A percentile compares a stretch with the other conserved stretches of the same genome.
phyloP scores from a whole-genome alignment of 2,329 filamentous ascomycete genomes.

The Tolypocladium ophioglossoides region DNA sequence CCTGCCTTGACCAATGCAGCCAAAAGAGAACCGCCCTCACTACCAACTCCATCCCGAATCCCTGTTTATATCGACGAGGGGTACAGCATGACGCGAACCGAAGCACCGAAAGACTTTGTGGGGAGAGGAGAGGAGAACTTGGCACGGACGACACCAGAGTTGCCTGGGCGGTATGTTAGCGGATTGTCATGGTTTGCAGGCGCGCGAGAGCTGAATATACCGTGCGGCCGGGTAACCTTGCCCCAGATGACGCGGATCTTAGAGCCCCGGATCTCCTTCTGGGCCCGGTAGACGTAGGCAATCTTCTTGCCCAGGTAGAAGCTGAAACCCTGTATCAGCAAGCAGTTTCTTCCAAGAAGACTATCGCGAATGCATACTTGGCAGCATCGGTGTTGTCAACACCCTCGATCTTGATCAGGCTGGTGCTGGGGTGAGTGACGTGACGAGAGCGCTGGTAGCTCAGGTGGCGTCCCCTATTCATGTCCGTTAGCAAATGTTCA shows the following conservation, averaged over 20 bases:
- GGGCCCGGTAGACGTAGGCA: constrained; percentile 95
- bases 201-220: constrained; percentile 36
- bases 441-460: constrained; percentile 95
- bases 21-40: constrained; percentile 52
- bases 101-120: constrained; percentile 91
- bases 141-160: constrained; percentile 95
- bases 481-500: constrained; percentile 18
- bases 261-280: constrained; percentile 89
- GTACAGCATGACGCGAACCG: constrained; percentile 95
- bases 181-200: not conserved
- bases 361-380: constrained; percentile 47
- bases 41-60: constrained; percentile 49
- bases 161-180: constrained; percentile 46
- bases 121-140: constrained; percentile 96
- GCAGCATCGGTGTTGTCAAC: constrained; percentile 85
- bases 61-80: constrained; percentile 85
- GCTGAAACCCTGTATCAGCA: constrained; percentile 28
- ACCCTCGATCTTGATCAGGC: constrained; percentile 97
- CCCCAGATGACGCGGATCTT: constrained; percentile 99
- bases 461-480: constrained; percentile 82
- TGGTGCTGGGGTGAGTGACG: constrained; percentile 80
- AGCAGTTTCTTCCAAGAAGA: not conserved
- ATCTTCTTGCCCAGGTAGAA: constrained; percentile 99
- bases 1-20: constrained; percentile 49
- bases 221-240: constrained; percentile 93